A percentile compares a stretch with the other conserved stretches of the same genome.
These are phyloP conservation scores for Saccharomycopsis sp. DNA, from an alignment of 805 yeast genomes.

Conservation along the genomic window DNA sequence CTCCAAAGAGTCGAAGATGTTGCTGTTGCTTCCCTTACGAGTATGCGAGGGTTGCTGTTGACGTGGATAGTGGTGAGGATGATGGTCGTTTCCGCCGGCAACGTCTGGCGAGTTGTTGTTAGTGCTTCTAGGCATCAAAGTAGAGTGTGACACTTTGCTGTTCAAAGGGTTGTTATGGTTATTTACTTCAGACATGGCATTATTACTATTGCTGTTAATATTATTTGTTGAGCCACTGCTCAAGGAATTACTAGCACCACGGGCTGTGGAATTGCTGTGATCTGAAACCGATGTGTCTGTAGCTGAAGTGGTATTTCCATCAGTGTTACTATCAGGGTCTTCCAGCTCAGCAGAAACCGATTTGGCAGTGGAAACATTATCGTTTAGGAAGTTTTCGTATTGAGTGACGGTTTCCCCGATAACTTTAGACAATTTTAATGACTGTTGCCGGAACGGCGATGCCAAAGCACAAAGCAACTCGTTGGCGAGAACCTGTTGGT, in stretches of 20 bases:
- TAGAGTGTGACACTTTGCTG: neutral
- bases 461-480: conserved; percentile 16
- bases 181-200: too few relatives aligned
- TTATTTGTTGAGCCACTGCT: neutral
- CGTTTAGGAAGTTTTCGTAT: conserved; percentile 14
- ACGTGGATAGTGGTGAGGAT: neutral
- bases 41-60: neutral
- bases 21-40: neutral
- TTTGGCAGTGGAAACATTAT: conserved; percentile 2
- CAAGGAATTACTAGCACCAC: neutral
- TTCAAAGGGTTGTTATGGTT: neutral
- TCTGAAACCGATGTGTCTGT: too few relatives aligned
- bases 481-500: conserved; percentile 14
- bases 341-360: neutral
- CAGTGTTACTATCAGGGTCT: neutral
- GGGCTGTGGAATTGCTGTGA: too few relatives aligned
- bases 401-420: conserved; percentile 17
- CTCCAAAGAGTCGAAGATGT: neutral
- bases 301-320: neutral
- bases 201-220: neutral
- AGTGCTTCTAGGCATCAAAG: neutral
- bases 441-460: conserved; percentile 17
- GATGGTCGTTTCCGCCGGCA: too few relatives aligned
- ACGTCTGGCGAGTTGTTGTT: too few relatives aligned
- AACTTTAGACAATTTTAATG: conserved; percentile 12